These are phyloP conservation scores for Malassezia psittaci DNA, from an alignment of 1,284 basidiomycete genomes.

Conservation along the genomic window DNA sequence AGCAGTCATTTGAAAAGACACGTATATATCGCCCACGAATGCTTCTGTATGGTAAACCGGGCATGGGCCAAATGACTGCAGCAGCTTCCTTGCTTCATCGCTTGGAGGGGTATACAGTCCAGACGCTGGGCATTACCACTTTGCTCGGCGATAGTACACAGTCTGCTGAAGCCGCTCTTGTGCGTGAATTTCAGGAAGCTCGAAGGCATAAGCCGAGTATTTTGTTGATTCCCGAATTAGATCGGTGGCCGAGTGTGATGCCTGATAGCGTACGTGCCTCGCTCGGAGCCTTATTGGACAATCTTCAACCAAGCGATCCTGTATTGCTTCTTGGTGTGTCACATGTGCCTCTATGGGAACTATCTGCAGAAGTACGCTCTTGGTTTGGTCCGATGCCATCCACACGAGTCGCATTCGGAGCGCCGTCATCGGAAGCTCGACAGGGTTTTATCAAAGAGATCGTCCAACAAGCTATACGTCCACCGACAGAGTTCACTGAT, in stretches of 20 bases:
- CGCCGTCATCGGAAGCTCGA: constrained; percentile 53
- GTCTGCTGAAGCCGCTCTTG: constrained; percentile 79
- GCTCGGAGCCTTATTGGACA: constrained; percentile 78
- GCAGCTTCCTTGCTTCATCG: constrained; percentile 85
- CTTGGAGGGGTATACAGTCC: constrained; percentile 89
- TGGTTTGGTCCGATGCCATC: constrained; percentile 81
- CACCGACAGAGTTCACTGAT: constrained; percentile 83
- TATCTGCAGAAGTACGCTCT: constrained; percentile 70
- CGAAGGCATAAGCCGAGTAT: constrained; percentile 94
- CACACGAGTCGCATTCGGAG: constrained; percentile 60
- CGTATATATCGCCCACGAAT: constrained; percentile 84
- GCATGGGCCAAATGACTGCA: constrained; percentile 83
- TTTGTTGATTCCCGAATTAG: constrained; percentile 81
- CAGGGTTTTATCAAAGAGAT: constrained; percentile 63
- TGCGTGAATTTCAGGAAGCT: constrained; percentile 94
- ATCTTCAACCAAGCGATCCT: constrained; percentile 78
- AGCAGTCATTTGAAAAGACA: constrained; percentile 74
- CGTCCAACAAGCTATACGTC: constrained; percentile 46
- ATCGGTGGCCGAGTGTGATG: constrained; percentile 74
- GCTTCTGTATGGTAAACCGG: constrained; percentile 66
- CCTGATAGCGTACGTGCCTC: constrained; percentile 75
- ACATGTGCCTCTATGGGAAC: constrained; percentile 61
- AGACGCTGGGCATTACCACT: constrained; percentile 79
- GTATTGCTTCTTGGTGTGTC: constrained; percentile 79
- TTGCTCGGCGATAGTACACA: constrained; percentile 80